Evolutionary conservation across 768 basidiomycete genomes (phyloP), one percentile per base, ranked within the genome.

Genomic region (Rhodotorula babjevae): DNA sequence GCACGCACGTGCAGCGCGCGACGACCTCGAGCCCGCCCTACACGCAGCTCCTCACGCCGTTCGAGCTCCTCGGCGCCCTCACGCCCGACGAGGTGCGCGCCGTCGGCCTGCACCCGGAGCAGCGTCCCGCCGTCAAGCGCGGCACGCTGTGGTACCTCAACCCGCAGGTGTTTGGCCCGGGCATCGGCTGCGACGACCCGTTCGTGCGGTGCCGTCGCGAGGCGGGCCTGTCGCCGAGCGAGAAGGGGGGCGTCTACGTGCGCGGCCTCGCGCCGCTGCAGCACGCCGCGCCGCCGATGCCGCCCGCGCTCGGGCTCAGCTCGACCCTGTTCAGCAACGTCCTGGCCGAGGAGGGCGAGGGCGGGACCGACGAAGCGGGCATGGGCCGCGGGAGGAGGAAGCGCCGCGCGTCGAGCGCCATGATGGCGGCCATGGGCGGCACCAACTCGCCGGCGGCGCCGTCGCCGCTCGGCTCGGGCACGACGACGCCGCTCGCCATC

Each of bases 91-190:
- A 78, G 61, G 56, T 77, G 21, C 65, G 67, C 57, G 77, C 77
- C 15, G 67, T 79, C 62, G 78, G 78, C 33, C 73, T 79, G 16
- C 73, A 75, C 50, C 64, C 75, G 27, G 77, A 75, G 16, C 67
- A 72, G 42, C 59, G 72, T 16, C 77, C 78, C 14, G 77, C 77
- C 42, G 76, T 79, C 65, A 79, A 79, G 66, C 72, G 78, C 36
- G 78, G 78, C 49, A 77, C 77, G 25, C 61, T 79, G 67, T 79
- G 78, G 78, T 79, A 78, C 69, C 70, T 79, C 44, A 68, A 77
- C 47, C 72, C 73, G 44, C 61, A 60, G 31, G 76, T 74, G 21
- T 59, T 74, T 21, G 76, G 76, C n/a, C 40, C 58, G 9, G 71
- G 68, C 19, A 19, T 65, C 7, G 71, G 71, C 3, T 53, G 60